These are phyloP conservation scores for Phylloporus sp. DNA, from an alignment of 768 basidiomycete genomes.

Conservation along the genomic window DNA sequence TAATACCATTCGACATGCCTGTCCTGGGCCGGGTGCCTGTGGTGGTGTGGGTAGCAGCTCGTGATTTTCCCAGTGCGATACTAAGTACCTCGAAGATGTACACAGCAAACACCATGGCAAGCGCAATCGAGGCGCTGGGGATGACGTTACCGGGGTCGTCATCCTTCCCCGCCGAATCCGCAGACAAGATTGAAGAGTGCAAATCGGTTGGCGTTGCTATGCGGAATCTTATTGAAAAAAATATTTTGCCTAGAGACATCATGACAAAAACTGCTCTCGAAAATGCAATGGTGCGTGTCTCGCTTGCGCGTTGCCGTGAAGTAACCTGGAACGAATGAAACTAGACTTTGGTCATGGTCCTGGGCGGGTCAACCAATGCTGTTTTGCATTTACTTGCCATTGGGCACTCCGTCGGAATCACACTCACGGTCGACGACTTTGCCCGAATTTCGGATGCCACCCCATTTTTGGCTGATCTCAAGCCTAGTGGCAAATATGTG, in stretches of 20 bases:
- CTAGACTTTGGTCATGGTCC: slow-evolving; percentile 91
- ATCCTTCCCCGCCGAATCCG: slow-evolving; percentile 90
- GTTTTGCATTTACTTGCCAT: slow-evolving; percentile 96
- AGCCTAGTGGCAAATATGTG: slow-evolving; percentile 96
- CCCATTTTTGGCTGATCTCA: slow-evolving; percentile 95
- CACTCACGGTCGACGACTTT: slow-evolving; percentile 87
- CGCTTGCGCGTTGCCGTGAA: slow-evolving; percentile 6
- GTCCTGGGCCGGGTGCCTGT: slow-evolving; percentile 97
- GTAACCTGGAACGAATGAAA: slow-evolving; percentile 3
- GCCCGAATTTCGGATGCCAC: slow-evolving; percentile 87
- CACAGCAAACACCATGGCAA: slow-evolving; percentile 98
- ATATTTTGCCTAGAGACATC: slow-evolving; percentile 90
- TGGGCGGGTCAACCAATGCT: slow-evolving; percentile 97
- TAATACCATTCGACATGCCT: slow-evolving; percentile 86
- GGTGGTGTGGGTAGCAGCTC: slow-evolving; percentile 73
- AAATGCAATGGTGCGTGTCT: slow-evolving; percentile 80
- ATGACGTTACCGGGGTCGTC: slow-evolving; percentile 98
- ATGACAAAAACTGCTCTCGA: slow-evolving; percentile 97
- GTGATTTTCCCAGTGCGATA: neutral
- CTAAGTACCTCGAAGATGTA: slow-evolving; percentile 66
- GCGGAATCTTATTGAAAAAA: slow-evolving; percentile 82
- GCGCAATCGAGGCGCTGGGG: slow-evolving; percentile 89
- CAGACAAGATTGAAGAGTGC: slow-evolving; percentile 86
- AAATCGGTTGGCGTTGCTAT: slow-evolving; percentile 77
- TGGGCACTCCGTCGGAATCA: slow-evolving; percentile 92